phyloP scores from a whole-genome alignment of 2,329 filamentous ascomycete species.

The Penicillium occitanis region DNA sequence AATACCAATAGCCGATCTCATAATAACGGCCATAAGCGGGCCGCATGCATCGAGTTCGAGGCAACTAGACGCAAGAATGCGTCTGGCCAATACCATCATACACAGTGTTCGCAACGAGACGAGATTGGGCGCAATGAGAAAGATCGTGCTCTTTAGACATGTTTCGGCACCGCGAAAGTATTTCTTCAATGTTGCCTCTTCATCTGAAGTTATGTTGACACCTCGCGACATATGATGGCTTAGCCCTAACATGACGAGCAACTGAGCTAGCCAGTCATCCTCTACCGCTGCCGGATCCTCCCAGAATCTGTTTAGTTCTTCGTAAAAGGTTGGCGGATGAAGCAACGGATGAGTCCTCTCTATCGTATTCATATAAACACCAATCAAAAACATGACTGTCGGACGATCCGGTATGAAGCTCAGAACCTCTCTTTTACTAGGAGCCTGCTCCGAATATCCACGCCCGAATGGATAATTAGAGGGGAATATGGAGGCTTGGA shows the following conservation, averaged over 20 bases:
- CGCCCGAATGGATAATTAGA: slow-evolving; percentile 21
- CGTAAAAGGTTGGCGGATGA: slow-evolving; percentile 43
- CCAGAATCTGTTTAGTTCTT: slow-evolving; percentile 41
- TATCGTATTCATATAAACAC: slow-evolving; percentile 20
- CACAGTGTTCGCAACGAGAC: slow-evolving; percentile 24
- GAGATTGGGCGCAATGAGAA: slow-evolving; percentile 22
- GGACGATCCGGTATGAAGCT: slow-evolving; percentile 16
- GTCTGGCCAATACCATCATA: slow-evolving; percentile 26
- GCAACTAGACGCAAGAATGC: slow-evolving; percentile 23
- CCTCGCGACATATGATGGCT: slow-evolving; percentile 21
- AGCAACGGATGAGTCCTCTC: slow-evolving; percentile 29
- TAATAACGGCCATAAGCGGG: slow-evolving; percentile 37
- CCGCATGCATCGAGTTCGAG: slow-evolving; percentile 25
- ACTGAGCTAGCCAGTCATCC: slow-evolving; percentile 25
- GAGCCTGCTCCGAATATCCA: slow-evolving; percentile 15
- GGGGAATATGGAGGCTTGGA: slow-evolving; percentile 14
- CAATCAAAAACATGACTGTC: slow-evolving; percentile 11
- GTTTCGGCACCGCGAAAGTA: slow-evolving; percentile 24
- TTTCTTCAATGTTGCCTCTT: slow-evolving; percentile 13
- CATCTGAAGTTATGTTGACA: slow-evolving; percentile 6
- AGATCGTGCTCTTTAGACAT: slow-evolving; percentile 24
- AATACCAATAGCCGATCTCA: slow-evolving; percentile 54
- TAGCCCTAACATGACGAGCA: slow-evolving; percentile 24
- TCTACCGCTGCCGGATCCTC: slow-evolving; percentile 21
- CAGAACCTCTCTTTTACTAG: slow-evolving; percentile 17